Evolutionary conservation across 2,329 filamentous ascomycete species (phyloP).

Genomic region (Emydomyces testavorans): DNA sequence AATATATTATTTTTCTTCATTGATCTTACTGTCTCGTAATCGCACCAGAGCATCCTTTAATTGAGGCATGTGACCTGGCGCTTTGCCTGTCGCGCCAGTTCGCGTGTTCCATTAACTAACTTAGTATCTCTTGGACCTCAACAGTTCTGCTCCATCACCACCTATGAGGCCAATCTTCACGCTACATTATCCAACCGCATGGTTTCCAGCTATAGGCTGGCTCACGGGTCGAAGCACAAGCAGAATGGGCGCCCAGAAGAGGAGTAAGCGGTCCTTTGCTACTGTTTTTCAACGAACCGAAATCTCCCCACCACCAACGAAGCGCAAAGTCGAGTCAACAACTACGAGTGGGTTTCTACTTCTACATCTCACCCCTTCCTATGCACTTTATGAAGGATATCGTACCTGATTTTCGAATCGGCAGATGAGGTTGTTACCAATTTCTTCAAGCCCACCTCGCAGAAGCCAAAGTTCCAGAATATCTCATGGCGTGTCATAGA

Average conservation of each 20-base stretch:
- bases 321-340: slow-evolving; percentile 44
- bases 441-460: slow-evolving; percentile 79
- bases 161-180: neutral
- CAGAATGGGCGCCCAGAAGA: slow-evolving; percentile 1
- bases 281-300: slow-evolving; percentile 16
- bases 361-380: neutral
- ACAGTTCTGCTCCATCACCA: neutral
- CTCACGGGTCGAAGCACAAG: neutral
- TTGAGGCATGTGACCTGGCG: slow-evolving; percentile 5
- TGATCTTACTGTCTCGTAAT: no score
- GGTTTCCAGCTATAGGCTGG: neutral
- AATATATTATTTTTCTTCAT: no score
- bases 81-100: neutral
- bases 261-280: slow-evolving; percentile 7
- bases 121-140: neutral
- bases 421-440: slow-evolving; percentile 50
- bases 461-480: slow-evolving; percentile 70
- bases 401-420: neutral
- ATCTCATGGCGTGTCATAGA: slow-evolving; percentile 57
- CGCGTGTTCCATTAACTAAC: neutral
- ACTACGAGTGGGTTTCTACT: slow-evolving; percentile 40
- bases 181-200: neutral
- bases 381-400: neutral
- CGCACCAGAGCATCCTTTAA: neutral
- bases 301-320: slow-evolving; percentile 48